These are phyloP conservation scores for Pseudogymnoascus sp. DNA, from an alignment of 2,329 filamentous ascomycete genomes.

Conservation along the genomic window DNA sequence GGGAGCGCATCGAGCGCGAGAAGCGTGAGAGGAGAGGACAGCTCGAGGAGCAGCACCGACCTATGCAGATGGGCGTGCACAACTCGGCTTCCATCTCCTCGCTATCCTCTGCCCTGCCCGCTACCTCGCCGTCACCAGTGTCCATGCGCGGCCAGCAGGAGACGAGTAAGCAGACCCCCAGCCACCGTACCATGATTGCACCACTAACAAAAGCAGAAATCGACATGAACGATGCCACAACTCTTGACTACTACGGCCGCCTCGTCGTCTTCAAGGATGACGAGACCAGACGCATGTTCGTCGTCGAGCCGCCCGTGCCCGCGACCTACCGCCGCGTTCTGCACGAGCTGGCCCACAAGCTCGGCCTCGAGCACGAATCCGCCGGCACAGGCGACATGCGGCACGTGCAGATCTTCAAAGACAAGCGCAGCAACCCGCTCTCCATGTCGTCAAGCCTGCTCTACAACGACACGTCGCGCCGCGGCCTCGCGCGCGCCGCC, in stretches of 20 bases:
- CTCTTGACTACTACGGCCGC: slow-evolving; percentile 82
- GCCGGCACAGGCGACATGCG: slow-evolving; percentile 80
- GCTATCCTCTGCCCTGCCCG: slow-evolving; percentile 54
- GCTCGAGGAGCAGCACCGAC: slow-evolving; percentile 92
- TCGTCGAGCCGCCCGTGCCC: slow-evolving; percentile 73
- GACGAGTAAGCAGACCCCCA: slow-evolving; percentile 12
- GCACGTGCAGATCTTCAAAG: slow-evolving; percentile 82
- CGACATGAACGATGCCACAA: slow-evolving; percentile 85
- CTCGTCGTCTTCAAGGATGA: slow-evolving; percentile 83
- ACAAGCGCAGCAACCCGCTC: slow-evolving; percentile 32
- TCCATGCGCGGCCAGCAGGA: slow-evolving; percentile 21
- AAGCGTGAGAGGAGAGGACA: slow-evolving; percentile 94
- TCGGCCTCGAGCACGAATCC: slow-evolving; percentile 84
- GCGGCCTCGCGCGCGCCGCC: slow-evolving; percentile 84
- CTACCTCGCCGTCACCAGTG: slow-evolving; percentile 26
- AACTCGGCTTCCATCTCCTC: slow-evolving; percentile 76
- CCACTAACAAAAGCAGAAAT: slow-evolving; percentile 52
- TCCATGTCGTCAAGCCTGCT: slow-evolving; percentile 32
- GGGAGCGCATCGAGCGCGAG: slow-evolving; percentile 92
- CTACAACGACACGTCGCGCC: slow-evolving; percentile 67
- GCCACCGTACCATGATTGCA: slow-evolving; percentile 29
- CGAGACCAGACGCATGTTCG: slow-evolving; percentile 64
- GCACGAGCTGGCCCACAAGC: slow-evolving; percentile 90
- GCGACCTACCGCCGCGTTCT: slow-evolving; percentile 83
- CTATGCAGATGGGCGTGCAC: slow-evolving; percentile 54